Base-by-base conservation (phyloP, 208 protist species). In the Trypanosomatidae sp. region DNA sequence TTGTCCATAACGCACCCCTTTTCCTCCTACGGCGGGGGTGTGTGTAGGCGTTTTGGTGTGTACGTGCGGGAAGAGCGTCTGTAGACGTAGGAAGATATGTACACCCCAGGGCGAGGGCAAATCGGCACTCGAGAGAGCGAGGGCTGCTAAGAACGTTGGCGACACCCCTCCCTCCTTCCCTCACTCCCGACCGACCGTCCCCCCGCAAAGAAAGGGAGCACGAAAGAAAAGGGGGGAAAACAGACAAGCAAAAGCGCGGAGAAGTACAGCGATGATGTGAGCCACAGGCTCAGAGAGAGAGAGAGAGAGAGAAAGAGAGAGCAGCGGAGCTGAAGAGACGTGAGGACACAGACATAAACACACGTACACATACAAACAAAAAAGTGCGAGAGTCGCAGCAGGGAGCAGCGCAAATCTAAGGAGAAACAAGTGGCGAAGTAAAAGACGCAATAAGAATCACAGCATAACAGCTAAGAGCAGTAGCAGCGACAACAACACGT, bases 1-100 rank as follows among this genome's bases (percentile, higher is more conserved):
- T 62, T 58, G 12, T 74, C 64, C 44, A 81, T 73, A 2, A 47
- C 69, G 39, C 17, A 49, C 43, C 3, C 41, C 30, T 43, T 62
- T 62, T 22, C n/a, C 5, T 15, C 39, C 6, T 22, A 17, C 30
- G 3, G n/a, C 0, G 22, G 22, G 64, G 1, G 15, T 8, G 43
- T 19, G 43, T 41, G 4, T 41, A 36, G 1, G 60, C 49, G 17
- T 49, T 10, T 22, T 8, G 15, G 60, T 47, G 39, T n/a, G 39
- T 30, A 25, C 30, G 17, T 30, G 60, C 28, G 41, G 28, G 39
- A 12, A 17, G 44, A 41, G 44, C 46, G 44, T 36, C 25, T 68
- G 19, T 7, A 59, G 53, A 25, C 3, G 12, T 17, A 15, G 53
- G 25, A 25, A 33, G 25, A 59, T 59, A 25, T 33, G 12, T 25